Evolutionary conservation across 139 green algal genomes (phyloP).

Genomic region (Yamagishiella unicocca): DNA sequence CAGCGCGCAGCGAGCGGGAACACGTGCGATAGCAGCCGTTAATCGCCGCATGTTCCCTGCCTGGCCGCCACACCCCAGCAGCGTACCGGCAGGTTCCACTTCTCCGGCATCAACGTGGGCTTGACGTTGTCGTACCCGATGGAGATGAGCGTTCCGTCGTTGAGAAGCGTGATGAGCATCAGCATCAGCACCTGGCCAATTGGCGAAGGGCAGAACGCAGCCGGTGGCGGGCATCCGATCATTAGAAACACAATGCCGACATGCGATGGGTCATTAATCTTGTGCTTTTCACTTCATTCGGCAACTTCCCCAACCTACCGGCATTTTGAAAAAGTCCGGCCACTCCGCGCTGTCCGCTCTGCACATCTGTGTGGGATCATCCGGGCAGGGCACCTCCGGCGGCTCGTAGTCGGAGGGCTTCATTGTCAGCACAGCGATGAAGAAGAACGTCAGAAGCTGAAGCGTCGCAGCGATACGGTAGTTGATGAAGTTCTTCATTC

Average conservation of each 20-base stretch:
- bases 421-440: slow-evolving; percentile 85
- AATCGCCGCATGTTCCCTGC: too few species aligned
- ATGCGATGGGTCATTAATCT: too few species aligned
- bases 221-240: too few species aligned
- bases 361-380: too few species aligned
- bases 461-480: slow-evolving; percentile 77
- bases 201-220: too few species aligned
- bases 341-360: slow-evolving; percentile 46
- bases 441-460: slow-evolving; percentile 93
- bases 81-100: slow-evolving; percentile 74
- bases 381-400: not conserved
- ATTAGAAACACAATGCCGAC: too few species aligned
- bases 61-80: not conserved
- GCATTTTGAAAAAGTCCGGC: slow-evolving; percentile 86
- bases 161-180: slow-evolving; percentile 94
- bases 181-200: slow-evolving; percentile 71
- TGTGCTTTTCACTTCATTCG: too few species aligned
- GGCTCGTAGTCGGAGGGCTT: slow-evolving; percentile 70
- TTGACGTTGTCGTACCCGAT: slow-evolving; percentile 89
- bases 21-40: too few species aligned
- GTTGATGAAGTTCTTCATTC: slow-evolving; percentile 90
- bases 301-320: slow-evolving; percentile 79
- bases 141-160: slow-evolving; percentile 91
- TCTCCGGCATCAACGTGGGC: slow-evolving; percentile 80
- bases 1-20: too few species aligned